Conservation (phyloP, 805 yeast species). For the Candida ascalaphidarum region DNA sequence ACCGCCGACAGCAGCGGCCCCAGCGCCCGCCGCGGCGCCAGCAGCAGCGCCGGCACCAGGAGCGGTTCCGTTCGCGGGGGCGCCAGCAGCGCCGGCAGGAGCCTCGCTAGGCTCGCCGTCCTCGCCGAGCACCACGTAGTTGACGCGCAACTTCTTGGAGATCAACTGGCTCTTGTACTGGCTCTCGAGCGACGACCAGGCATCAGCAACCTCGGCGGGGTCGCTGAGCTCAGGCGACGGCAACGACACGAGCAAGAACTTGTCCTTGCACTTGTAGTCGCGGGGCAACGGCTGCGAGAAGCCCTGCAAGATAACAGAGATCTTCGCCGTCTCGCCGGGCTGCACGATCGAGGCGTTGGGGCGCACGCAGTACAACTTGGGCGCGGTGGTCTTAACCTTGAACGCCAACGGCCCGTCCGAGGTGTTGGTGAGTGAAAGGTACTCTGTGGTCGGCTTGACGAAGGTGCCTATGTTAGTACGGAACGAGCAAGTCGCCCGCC, state of each 20-base stretch:
- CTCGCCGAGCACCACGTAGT: constrained; percentile 32
- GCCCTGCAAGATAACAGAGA: constrained; percentile 82
- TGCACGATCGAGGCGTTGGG: constrained; percentile 81
- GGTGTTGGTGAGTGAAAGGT: constrained; percentile 47
- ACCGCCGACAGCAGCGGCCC: constrained; percentile 1
- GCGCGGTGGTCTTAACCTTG: constrained; percentile 97
- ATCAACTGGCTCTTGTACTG: constrained; percentile 45
- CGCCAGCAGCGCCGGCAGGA: constrained; percentile 8
- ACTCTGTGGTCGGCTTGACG: constrained; percentile 61
- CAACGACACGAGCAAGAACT: constrained; percentile 81
- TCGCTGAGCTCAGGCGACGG: constrained; percentile 62
- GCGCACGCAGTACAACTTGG: constrained; percentile 89
- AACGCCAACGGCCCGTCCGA: constrained; percentile 62
- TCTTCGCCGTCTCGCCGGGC: constrained; percentile 66
- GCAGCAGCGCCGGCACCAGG: constrained; percentile 12
- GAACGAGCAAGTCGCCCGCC: too few relatives aligned
- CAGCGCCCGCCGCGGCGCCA: constrained; percentile 6
- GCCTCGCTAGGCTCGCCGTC: constrained; percentile 9
- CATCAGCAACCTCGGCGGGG: constrained; percentile 49
- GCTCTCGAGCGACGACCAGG: constrained; percentile 69
- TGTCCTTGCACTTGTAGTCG: constrained; percentile 80
- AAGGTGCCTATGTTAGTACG: constrained; percentile 52
- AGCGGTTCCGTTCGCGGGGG: constrained; percentile 5
- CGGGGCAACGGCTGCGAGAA: constrained; percentile 64
- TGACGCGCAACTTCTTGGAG: constrained; percentile 62